Evolutionary conservation across 2,329 filamentous ascomycete genomes (phyloP), one percentile per base, ranked within the genome.

Genomic region (Diplodia corticola): DNA sequence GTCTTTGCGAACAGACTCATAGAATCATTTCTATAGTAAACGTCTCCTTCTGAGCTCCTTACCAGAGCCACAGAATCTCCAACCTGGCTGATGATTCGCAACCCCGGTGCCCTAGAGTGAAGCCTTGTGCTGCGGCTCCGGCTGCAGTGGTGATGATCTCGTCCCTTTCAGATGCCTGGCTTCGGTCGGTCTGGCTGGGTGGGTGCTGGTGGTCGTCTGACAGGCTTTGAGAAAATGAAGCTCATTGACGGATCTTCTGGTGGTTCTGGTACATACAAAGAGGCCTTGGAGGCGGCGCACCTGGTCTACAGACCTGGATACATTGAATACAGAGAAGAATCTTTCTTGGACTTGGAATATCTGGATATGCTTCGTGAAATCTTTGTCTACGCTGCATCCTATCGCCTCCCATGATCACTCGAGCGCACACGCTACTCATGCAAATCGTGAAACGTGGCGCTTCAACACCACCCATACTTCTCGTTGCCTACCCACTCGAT

Each of bases 1-100:
- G 24, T 53, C 26, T 30, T 64, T 6, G 9, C 37, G 15, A 30
- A 40, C 35, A 44, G 44, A 63, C 60, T 74, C 73, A 76, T 73
- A 92, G 91, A 93, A 94, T 94, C 91, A 92, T 91, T 96, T 96
- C 91, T 96, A 93, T 93, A 97, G 92, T 93, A 89, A 86, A 91
- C 88, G 88, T 93, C 90, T 86, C 85, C 86, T 88, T 92, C 91
- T 95, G 90, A 92, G 88, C 90, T 94, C 87, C 88, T 88, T 86
- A 93, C 86, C 90, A 85, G 85, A 96, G 93, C 91, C 87, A 92
- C 90, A 94, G 90, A 92, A 83, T 84, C 87, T 88, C 70, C 71
- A 94, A 89, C 91, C 91, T 92, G 91, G 91, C 91, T 91, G 92
- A 96, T 95, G 92, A 96, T 80, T 70, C 75, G 71, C 57, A 75